phyloP scores from a whole-genome alignment of 148 eudicot species.

The Salicornia ramosissima region DNA sequence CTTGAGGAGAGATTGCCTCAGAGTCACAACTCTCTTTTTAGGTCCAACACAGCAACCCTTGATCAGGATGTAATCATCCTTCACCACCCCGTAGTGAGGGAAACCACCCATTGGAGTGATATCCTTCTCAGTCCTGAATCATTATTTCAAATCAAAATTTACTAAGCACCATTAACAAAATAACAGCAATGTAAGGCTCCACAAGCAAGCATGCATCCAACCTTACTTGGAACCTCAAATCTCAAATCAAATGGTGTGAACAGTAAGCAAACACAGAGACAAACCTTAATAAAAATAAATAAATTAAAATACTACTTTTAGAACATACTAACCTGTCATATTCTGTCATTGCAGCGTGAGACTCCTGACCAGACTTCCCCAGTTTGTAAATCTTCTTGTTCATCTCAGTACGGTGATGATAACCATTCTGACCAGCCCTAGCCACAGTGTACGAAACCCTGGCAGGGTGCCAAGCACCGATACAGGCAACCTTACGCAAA shows the following conservation, averaged over 20 bases:
- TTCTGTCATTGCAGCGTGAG: constrained; percentile 52
- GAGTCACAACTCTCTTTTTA: constrained; percentile 86
- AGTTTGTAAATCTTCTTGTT: constrained; percentile 76
- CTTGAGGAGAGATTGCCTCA: constrained; percentile 65
- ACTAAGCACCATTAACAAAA: no score
- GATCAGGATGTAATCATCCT: constrained; percentile 79
- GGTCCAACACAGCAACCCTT: constrained; percentile 84
- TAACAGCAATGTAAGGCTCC: no score
- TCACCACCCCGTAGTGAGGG: constrained; percentile 86
- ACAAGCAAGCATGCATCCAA: no score
- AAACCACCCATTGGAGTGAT: constrained; percentile 96
- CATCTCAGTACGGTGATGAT: constrained; percentile 76
- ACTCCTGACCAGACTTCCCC: constrained; percentile 48
- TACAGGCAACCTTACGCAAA: constrained; percentile 75
- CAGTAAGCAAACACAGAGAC: neutral
- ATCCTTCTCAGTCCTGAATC: constrained; percentile 77
- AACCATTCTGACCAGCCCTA: constrained; percentile 77
- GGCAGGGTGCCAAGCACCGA: constrained; percentile 80
- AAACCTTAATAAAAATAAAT: no score
- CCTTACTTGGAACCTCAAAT: neutral
- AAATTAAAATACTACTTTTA: no score
- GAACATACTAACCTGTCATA: constrained; percentile 50
- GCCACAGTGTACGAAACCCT: constrained; percentile 73
- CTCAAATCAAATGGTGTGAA: neutral
- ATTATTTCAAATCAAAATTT: no score